These are phyloP conservation scores for Xylaria bambusicola DNA, from an alignment of 495 filamentous ascomycete genomes.

Conservation along the genomic window DNA sequence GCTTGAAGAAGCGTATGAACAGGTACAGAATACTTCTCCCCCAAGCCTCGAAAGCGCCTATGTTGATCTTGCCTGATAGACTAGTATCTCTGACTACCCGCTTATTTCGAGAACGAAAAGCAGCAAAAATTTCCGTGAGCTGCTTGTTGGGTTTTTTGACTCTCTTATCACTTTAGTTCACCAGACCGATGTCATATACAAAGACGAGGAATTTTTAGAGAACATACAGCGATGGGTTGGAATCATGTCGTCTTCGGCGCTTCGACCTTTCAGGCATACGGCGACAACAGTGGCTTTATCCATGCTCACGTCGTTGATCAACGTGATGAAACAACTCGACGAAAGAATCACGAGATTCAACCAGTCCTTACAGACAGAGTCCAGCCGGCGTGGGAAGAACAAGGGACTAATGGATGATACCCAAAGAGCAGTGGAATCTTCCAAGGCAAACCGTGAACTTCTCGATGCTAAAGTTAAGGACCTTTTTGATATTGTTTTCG, in stretches of 20 bases:
- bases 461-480: conserved; percentile 72
- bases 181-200: conserved; percentile 72
- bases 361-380: conserved; percentile 74
- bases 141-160: conserved; percentile 76
- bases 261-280: conserved; percentile 90
- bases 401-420: conserved; percentile 65
- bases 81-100: conserved; percentile 87
- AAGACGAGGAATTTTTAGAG: conserved; percentile 72
- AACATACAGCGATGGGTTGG: conserved; percentile 85
- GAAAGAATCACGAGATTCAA: conserved; percentile 70
- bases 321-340: conserved; percentile 69
- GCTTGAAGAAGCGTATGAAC: conserved; percentile 77
- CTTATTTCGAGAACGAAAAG: conserved; percentile 77
- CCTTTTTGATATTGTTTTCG: conserved; percentile 85
- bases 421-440: conserved; percentile 63
- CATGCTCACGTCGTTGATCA: conserved; percentile 70
- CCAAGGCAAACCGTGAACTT: conserved; percentile 61
- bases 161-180: conserved; percentile 73
- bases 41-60: background rate
- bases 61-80: conserved; percentile 43
- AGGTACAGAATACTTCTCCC: conserved; percentile 44
- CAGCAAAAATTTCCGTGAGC: conserved; percentile 69
- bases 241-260: conserved; percentile 77
- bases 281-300: conserved; percentile 78
- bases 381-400: conserved; percentile 69